A percentile compares a stretch with the other conserved stretches of the same genome.
Evolutionary conservation across 1,284 basidiomycete species (phyloP).

Genomic region (Pterula multifida): DNA sequence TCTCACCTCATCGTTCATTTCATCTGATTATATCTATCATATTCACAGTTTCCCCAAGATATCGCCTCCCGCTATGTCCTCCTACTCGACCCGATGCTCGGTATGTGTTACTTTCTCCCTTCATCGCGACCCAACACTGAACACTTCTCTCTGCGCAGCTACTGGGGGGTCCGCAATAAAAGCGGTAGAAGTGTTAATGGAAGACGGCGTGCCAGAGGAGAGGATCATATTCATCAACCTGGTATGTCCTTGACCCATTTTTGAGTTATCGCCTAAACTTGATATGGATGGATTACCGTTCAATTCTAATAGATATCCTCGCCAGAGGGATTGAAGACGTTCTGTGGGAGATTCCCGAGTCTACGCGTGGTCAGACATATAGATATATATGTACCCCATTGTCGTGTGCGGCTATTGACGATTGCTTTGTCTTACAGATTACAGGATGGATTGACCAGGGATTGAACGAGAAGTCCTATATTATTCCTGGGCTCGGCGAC

Average conservation of each 20-base stretch:
- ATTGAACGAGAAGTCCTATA: slow-evolving; percentile 83
- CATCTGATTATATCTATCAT: background rate
- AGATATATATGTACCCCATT: too few species aligned
- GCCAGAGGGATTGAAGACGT: slow-evolving; percentile 82
- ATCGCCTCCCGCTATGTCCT: slow-evolving; percentile 88
- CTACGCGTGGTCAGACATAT: slow-evolving; percentile 62
- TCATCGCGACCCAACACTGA: slow-evolving; percentile 1
- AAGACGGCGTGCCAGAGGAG: slow-evolving; percentile 81
- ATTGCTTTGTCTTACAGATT: slow-evolving; percentile 33
- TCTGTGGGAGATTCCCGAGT: slow-evolving; percentile 71
- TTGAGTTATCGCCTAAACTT: slow-evolving; percentile 2
- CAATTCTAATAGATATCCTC: slow-evolving; percentile 79
- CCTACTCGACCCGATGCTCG: slow-evolving; percentile 95
- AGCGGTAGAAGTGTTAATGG: slow-evolving; percentile 88
- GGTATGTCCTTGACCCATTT: slow-evolving; percentile 29
- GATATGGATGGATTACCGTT: too few species aligned
- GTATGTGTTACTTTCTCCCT: slow-evolving; percentile 28
- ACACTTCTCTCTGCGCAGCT: slow-evolving; percentile 33
- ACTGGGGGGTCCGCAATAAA: slow-evolving; percentile 98
- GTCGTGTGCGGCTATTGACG: slow-evolving; percentile 2
- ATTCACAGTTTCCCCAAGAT: slow-evolving; percentile 78
- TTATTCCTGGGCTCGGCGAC: slow-evolving; percentile 84
- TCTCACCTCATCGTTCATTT: too few species aligned
- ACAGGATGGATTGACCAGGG: slow-evolving; percentile 97
- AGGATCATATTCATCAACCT: slow-evolving; percentile 96